Percentiles rank a stretch among this genome's conserved stretches.
phyloP scores from a whole-genome alignment of 352 stramenopile species.

The Globisporangium parvum region DNA sequence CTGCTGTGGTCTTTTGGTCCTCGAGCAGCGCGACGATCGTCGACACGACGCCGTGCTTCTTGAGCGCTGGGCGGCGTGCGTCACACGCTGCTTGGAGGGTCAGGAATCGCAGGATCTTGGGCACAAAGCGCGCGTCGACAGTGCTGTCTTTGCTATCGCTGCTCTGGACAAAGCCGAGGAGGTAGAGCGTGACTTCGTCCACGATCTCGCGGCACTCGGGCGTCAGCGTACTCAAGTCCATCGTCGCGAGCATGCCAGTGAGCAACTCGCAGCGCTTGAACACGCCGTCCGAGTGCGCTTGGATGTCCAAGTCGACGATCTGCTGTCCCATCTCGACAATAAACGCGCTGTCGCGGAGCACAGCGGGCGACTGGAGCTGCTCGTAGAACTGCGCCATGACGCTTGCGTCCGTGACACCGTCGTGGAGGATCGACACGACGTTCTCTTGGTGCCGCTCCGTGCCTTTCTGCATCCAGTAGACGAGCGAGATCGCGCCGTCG shows the following conservation, averaged over 20 bases:
- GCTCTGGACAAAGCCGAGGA: conserved; percentile 24
- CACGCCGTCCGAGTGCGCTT: conserved; percentile 39
- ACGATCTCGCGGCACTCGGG: conserved; percentile 52
- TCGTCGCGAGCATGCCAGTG: conserved; percentile 42
- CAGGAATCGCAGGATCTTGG: conserved; percentile 40
- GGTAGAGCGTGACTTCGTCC: conserved; percentile 49
- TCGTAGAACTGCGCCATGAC: conserved; percentile 54
- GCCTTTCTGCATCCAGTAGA: conserved; percentile 84
- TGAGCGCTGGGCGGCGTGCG: conserved; percentile 33
- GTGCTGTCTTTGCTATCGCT: conserved; percentile 9
- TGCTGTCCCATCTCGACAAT: conserved; percentile 59
- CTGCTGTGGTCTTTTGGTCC: conserved; percentile 25
- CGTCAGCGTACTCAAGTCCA: conserved; percentile 31
- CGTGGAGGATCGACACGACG: conserved; percentile 62
- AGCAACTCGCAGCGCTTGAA: conserved; percentile 68
- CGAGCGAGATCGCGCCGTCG: conserved; percentile 54
- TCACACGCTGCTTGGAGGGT: conserved; percentile 11
- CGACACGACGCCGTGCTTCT: conserved; percentile 52
- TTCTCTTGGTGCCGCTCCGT: conserved; percentile 80
- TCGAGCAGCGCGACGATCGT: conserved; percentile 45
- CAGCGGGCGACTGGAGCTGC: conserved; percentile 39
- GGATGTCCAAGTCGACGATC: conserved; percentile 59
- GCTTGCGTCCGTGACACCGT: conserved; percentile 40
- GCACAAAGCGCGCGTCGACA: conserved; percentile 16
- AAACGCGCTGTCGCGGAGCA: conserved; percentile 57